Conservation (phyloP, 345 rosid species). For the Citrus medica region DNA sequence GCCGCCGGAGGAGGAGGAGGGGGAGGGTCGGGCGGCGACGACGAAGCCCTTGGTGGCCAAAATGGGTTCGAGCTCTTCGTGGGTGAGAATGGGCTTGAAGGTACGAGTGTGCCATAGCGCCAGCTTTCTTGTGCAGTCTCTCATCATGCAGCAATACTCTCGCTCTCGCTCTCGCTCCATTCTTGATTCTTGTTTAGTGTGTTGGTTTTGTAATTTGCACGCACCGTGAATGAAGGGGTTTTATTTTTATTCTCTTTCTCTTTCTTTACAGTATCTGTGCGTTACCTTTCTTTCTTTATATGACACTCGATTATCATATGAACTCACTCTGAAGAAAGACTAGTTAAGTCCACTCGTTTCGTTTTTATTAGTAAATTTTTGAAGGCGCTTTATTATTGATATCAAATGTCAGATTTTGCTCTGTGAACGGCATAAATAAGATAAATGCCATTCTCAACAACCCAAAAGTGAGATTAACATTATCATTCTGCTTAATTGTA, state of each 20-base stretch:
- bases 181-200: too few relatives aligned
- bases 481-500: too few relatives aligned
- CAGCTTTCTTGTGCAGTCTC: conserved; percentile 45
- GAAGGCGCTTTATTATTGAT: not conserved
- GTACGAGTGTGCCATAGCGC: conserved; percentile 52
- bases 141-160: conserved; percentile 41
- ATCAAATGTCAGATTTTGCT: too few relatives aligned
- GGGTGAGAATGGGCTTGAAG: conserved; percentile 49
- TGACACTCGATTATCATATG: too few relatives aligned
- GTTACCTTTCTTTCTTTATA: too few relatives aligned
- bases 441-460: too few relatives aligned
- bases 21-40: conserved; percentile 12
- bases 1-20: not conserved
- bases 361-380: not conserved
- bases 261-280: too few relatives aligned
- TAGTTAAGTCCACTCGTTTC: not conserved
- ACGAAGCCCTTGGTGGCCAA: conserved; percentile 47
- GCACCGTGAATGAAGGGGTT: not conserved
- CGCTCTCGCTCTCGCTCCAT: not conserved
- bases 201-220: too few relatives aligned
- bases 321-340: not conserved
- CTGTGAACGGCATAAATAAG: too few relatives aligned
- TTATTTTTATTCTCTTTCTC: too few relatives aligned
- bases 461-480: too few relatives aligned
- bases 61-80: conserved; percentile 45